A percentile compares a stretch with the other conserved stretches of the same genome.
Evolutionary conservation across 1,284 basidiomycete species (phyloP).

Genomic region (Puccinia triticina): DNA sequence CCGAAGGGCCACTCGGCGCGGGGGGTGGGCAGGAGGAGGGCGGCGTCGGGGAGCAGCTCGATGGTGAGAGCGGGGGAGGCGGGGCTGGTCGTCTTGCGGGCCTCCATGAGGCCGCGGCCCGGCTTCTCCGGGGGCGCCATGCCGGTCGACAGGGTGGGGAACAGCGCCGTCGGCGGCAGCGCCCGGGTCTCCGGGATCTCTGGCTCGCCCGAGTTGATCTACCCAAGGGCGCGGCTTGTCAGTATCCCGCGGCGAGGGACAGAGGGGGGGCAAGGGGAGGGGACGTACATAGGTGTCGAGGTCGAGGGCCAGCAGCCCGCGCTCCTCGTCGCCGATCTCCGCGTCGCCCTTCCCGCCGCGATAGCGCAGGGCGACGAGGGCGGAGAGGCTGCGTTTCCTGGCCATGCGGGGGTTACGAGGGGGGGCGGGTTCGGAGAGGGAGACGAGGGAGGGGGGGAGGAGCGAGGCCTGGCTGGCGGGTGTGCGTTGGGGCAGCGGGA

Average conservation of each 20-base stretch:
- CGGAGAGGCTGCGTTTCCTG: slow-evolving; percentile 20
- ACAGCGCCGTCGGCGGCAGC: slow-evolving; percentile 21
- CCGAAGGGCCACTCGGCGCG: slow-evolving; percentile 34
- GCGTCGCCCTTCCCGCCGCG: slow-evolving; percentile 6
- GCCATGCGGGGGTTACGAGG: neutral
- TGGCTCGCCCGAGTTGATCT: slow-evolving; percentile 42
- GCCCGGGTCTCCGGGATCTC: slow-evolving; percentile 22
- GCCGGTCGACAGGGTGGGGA: slow-evolving; percentile 27
- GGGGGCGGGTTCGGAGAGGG: neutral
- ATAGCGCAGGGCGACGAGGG: slow-evolving; percentile 34
- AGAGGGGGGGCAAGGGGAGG: neutral
- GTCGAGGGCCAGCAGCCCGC: slow-evolving; percentile 34
- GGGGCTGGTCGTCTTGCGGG: neutral
- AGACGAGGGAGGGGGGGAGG: neutral
- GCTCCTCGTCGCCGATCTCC: slow-evolving; percentile 36
- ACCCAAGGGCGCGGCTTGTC: too few species aligned
- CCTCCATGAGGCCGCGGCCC: neutral
- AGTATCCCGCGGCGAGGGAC: too few species aligned
- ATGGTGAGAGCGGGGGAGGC: neutral
- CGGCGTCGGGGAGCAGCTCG: neutral
- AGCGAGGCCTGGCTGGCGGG: slow-evolving; percentile 1
- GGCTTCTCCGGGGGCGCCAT: neutral
- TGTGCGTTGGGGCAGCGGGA: neutral
- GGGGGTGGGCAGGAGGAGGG: slow-evolving; percentile 2
- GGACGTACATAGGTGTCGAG: slow-evolving; percentile 33